Conservation (phyloP, 768 basidiomycete genomes). For the Agaricus bisporus region DNA sequence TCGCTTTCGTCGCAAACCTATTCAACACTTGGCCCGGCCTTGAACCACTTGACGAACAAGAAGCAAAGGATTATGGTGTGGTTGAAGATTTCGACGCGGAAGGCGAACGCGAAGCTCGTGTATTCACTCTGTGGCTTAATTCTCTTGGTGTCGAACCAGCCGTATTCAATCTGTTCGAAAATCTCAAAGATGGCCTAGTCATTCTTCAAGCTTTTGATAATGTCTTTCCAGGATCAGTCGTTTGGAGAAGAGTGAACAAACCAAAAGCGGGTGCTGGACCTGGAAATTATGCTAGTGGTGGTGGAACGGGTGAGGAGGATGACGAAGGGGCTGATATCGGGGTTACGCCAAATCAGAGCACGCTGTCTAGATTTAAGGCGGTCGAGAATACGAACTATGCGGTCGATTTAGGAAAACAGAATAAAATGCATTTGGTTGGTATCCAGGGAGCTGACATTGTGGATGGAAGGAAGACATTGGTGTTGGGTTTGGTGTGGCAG, state of each 20-base stretch:
- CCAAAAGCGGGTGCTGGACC: constrained; percentile 63
- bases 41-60: constrained; percentile 89
- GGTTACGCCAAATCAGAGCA: constrained; percentile 77
- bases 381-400: constrained; percentile 98
- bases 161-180: constrained; percentile 95
- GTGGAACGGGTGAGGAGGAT: constrained; percentile 31
- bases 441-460: constrained; percentile 98
- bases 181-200: constrained; percentile 85
- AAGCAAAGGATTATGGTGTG: constrained; percentile 82
- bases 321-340: constrained; percentile 79
- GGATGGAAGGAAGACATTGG: constrained; percentile 87
- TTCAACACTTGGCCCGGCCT: constrained; percentile 98
- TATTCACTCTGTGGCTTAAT: constrained; percentile 98
- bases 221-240: constrained; percentile 84
- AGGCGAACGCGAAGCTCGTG: constrained; percentile 96
- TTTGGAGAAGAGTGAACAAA: constrained; percentile 96
- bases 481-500: constrained; percentile 97
- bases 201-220: constrained; percentile 98
- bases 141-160: constrained; percentile 94
- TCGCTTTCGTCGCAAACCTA: constrained; percentile 96
- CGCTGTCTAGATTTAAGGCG: constrained; percentile 90
- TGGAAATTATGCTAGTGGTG: constrained; percentile 32
- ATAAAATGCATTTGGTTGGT: constrained; percentile 92
- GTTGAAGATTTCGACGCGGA: constrained; percentile 99
- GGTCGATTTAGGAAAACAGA: constrained; percentile 89